Base-by-base conservation (phyloP, 495 filamentous ascomycete genomes). In the Lophiostoma macrostomum region DNA sequence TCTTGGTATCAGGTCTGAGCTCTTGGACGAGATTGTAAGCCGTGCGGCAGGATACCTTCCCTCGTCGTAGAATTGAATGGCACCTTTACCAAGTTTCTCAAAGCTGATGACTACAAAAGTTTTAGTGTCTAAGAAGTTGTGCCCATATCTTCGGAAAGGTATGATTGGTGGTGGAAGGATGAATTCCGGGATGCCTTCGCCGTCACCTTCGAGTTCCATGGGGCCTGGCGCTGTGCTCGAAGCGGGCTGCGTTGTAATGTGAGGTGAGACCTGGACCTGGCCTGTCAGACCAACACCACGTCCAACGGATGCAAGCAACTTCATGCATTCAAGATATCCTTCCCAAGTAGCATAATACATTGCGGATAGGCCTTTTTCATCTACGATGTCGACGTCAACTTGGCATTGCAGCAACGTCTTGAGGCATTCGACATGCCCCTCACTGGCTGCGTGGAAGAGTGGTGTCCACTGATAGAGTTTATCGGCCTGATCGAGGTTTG, bases 331-430 rank as follows among this genome's bases (percentile, higher is more conserved):
- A 43, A 96, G 70, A 66, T 96, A 87, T 0, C 94, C 94, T 74
- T 98, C 93, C 94, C 94, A 98, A 0, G 91, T 90, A 16, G 93
- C 94, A 71, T 98, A 97, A 68, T 98, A 97, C 86, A 96, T 88
- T 6, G 93, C 90, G 4, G 90, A 88, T 5, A 96, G 75, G 16
- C 83, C 85, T 68, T 97, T 97, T 68, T 98, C 93, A 64, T 98
- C 93, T 23, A 84, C 67, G 36, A 88, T 84, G 48, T 84, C 80
- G 5, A 82, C 77, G 62, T 88, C 79, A 19, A 85, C 93, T 19
- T 84, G 84, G 41, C 83, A 75, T 36, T 87, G 78, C 5, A 98
- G 72, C 16, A 98, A 77, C 0, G 82, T 84, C 43, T 85, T 78
- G 24, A 97, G 73, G 63, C 90, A 96, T 34, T 85, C 80, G 14